These are phyloP conservation scores for Phytophthora europaea DNA, from an alignment of 352 stramenopile species.

Conservation along the genomic window DNA sequence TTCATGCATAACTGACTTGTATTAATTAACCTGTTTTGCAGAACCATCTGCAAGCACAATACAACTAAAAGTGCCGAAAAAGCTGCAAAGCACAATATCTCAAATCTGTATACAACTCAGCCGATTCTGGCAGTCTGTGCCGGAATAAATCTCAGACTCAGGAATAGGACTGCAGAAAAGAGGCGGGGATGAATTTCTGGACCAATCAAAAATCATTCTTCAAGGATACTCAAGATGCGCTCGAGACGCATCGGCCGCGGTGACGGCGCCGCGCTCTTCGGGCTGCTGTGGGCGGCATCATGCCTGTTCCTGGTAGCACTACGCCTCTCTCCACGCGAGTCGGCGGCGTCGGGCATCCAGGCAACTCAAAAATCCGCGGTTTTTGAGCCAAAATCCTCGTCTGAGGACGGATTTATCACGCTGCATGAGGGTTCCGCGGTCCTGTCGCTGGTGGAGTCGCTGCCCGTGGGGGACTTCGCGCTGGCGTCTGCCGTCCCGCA, in stretches of 20 bases:
- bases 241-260: conserved; percentile 22
- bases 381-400: conserved; percentile 30
- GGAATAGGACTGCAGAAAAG: no score
- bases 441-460: conserved; percentile 70
- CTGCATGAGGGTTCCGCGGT: neutral
- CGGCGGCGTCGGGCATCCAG: neutral
- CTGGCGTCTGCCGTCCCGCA: conserved; percentile 44
- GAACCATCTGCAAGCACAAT: no score
- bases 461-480: conserved; percentile 71
- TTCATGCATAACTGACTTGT: no score
- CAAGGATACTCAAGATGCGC: conserved; percentile 17
- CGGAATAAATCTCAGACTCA: no score
- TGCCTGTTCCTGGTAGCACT: conserved; percentile 39
- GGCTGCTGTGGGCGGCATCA: conserved; percentile 31
- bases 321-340: conserved; percentile 24
- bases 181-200: no score
- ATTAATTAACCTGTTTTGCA: no score
- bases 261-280: conserved; percentile 32
- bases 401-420: conserved; percentile 7
- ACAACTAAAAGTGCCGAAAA: no score
- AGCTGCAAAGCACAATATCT: no score
- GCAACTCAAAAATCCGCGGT: conserved; percentile 3
- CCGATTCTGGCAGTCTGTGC: no score
- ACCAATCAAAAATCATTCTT: neutral
- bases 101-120: no score